Conservation (phyloP, 2,329 filamentous ascomycete species). For the Akanthomyces muscarius region DNA sequence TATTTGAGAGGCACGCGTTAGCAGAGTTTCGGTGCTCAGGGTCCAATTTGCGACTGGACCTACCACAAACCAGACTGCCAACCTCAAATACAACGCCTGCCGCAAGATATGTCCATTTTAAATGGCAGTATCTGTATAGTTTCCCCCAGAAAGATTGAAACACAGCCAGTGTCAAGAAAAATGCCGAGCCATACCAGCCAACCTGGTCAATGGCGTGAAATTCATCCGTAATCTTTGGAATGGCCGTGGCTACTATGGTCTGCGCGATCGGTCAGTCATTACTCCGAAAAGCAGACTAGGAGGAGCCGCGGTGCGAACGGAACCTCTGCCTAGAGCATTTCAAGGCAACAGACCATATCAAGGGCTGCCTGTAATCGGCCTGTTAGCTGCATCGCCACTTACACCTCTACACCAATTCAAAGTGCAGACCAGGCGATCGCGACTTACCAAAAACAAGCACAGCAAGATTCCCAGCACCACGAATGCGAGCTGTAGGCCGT, state of each 20-base stretch:
- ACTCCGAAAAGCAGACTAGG: neutral
- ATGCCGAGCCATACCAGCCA: conserved; percentile 47
- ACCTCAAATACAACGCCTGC: conserved; percentile 39
- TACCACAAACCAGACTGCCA: conserved; percentile 38
- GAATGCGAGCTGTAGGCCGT: neutral
- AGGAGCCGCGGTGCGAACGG: neutral
- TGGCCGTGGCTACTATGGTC: conserved; percentile 42
- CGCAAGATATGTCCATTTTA: conserved; percentile 35
- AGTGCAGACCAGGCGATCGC: neutral
- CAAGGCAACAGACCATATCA: neutral
- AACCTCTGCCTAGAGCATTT: neutral
- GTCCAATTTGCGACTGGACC: neutral
- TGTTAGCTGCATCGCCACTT: neutral
- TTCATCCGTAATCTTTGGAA: conserved; percentile 39
- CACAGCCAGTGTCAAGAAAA: conserved; percentile 30
- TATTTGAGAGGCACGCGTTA: neutral
- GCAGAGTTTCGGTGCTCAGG: too few species aligned
- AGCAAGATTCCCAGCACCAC: conserved; percentile 1
- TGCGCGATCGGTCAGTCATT: conserved; percentile 17
- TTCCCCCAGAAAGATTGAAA: conserved; percentile 27
- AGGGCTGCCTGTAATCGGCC: neutral
- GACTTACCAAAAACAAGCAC: conserved; percentile 2
- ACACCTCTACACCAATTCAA: neutral
- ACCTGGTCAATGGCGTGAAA: conserved; percentile 38
- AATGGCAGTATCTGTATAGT: conserved; percentile 35